These are phyloP conservation scores for Boletellus ananiceps DNA, from an alignment of 768 basidiomycete genomes.

Conservation along the genomic window DNA sequence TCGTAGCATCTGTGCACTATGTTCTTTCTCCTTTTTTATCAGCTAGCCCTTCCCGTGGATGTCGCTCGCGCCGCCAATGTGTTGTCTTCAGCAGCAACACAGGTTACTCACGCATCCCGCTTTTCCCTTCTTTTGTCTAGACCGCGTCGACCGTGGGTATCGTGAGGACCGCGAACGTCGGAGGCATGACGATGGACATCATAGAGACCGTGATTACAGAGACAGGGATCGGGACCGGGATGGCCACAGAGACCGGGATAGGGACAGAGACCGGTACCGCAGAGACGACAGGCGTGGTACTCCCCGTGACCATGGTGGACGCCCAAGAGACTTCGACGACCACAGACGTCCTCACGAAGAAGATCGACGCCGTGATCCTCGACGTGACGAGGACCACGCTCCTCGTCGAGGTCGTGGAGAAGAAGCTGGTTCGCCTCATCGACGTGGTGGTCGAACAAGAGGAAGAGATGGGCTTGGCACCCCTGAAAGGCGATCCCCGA, in stretches of 20 bases:
- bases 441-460: constrained; percentile 47
- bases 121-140: constrained; percentile 46
- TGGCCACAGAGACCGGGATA: constrained; percentile 24
- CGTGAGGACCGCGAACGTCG: constrained; percentile 62
- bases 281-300: constrained; percentile 50
- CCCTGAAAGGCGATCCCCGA: constrained; percentile 81
- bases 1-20: constrained; percentile 40
- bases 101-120: constrained; percentile 49
- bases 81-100: constrained; percentile 38
- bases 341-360: constrained; percentile 43
- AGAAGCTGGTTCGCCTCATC: constrained; percentile 36
- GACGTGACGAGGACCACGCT: constrained; percentile 40
- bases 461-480: constrained; percentile 51
- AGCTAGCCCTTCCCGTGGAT: constrained; percentile 60
- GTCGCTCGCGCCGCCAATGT: constrained; percentile 38
- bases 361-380: constrained; percentile 46
- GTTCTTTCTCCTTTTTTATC: constrained; percentile 32
- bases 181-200: constrained; percentile 54
- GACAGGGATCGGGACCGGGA: constrained; percentile 43
- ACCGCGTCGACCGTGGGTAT: constrained; percentile 49
- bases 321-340: constrained; percentile 45
- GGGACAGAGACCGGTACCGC: constrained; percentile 37
- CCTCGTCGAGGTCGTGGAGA: constrained; percentile 34
- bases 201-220: constrained; percentile 49
- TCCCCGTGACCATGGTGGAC: constrained; percentile 43